phyloP scores from a whole-genome alignment of 140 eudicot species.

The Cichorium intybus region DNA sequence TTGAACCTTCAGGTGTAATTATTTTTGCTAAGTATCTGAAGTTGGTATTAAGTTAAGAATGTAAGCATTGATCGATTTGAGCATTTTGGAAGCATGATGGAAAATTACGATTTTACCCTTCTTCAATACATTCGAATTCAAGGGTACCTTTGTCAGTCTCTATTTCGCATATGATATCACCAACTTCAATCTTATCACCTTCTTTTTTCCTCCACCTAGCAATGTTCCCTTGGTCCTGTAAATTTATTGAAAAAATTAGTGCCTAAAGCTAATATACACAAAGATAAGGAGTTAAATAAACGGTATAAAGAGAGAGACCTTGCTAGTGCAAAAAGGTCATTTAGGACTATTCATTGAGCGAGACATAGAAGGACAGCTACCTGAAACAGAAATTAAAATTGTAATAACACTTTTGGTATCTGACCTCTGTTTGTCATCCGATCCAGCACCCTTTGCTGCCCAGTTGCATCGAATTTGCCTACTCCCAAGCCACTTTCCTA shows the following conservation, averaged over 20 bases:
- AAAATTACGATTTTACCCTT: conserved; percentile 59
- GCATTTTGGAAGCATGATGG: neutral
- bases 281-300: too few relatives aligned
- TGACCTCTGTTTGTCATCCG: too few relatives aligned
- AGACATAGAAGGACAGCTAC: too few relatives aligned
- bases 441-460: too few relatives aligned
- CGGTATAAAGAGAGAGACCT: too few relatives aligned
- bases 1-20: conserved; percentile 94
- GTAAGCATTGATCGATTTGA: conserved; percentile 15
- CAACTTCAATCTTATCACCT: conserved; percentile 95
- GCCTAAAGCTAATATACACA: conserved; percentile 12
- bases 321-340: too few relatives aligned
- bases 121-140: conserved; percentile 97
- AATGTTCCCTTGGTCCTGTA: conserved; percentile 66
- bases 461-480: too few relatives aligned
- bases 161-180: conserved; percentile 94
- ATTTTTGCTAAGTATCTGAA: conserved; percentile 85
- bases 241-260: conserved; percentile 1
- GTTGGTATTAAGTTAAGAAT: conserved; percentile 6
- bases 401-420: too few relatives aligned
- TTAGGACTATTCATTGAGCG: too few relatives aligned
- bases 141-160: conserved; percentile 98
- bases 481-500: too few relatives aligned
- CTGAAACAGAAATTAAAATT: too few relatives aligned
- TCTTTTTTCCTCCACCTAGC: conserved; percentile 68